Evolutionary conservation across 2,329 filamentous ascomycete species (phyloP).

Genomic region (Dothideomycetes sp.): DNA sequence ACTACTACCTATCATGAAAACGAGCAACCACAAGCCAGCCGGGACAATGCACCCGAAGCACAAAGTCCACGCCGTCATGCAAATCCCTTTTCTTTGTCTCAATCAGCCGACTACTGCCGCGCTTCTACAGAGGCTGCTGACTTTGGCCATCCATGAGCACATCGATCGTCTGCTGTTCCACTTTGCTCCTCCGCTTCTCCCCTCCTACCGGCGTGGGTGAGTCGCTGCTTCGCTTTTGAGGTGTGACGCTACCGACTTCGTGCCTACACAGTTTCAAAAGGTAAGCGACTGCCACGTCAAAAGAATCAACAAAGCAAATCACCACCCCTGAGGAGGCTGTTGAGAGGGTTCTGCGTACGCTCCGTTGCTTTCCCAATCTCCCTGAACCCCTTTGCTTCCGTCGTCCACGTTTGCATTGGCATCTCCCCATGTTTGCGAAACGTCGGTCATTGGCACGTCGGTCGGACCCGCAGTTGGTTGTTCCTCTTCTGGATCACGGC

Average conservation of each 20-base stretch:
- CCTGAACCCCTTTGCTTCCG: background rate
- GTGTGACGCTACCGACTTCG: background rate
- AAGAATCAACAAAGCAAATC: background rate
- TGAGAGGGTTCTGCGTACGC: background rate
- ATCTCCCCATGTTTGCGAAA: too few species aligned
- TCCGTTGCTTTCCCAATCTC: background rate
- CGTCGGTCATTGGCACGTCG: background rate
- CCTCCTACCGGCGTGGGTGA: background rate
- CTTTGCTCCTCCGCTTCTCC: too few species aligned
- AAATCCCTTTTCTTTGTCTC: too few species aligned
- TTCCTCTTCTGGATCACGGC: conserved; percentile 17
- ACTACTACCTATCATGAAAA: too few species aligned
- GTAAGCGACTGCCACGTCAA: background rate
- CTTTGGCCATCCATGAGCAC: too few species aligned
- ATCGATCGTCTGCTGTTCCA: too few species aligned
- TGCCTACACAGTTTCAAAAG: background rate
- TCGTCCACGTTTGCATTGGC: background rate
- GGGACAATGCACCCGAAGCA: too few species aligned
- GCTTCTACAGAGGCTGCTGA: too few species aligned
- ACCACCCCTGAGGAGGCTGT: background rate
- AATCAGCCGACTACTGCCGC: too few species aligned
- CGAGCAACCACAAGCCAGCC: too few species aligned
- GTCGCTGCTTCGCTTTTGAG: background rate
- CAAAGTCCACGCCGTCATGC: too few species aligned
- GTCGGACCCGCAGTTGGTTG: background rate